phyloP scores from a whole-genome alignment of 2,329 filamentous ascomycete genomes.

The Trichoderma citrinoviride region DNA sequence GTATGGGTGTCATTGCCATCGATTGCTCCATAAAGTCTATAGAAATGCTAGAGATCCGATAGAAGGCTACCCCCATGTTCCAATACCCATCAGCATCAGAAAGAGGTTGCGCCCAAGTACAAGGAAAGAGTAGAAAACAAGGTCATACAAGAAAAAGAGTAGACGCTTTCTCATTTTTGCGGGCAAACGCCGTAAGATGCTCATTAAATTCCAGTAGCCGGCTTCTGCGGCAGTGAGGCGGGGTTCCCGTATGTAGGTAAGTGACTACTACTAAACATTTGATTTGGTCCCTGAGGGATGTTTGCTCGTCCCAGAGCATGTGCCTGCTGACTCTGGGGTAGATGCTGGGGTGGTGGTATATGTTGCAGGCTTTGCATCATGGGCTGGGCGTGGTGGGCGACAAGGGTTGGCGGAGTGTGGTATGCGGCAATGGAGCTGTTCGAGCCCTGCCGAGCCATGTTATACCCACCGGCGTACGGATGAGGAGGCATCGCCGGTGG shows the following conservation, averaged over 20 bases:
- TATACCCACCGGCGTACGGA: constrained; percentile 48
- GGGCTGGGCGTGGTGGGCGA: constrained; percentile 37
- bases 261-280: constrained; percentile 51
- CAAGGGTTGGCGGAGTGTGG: constrained; percentile 37
- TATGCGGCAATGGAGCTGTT: constrained; percentile 54
- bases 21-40: constrained; percentile 1
- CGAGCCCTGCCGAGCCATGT: constrained; percentile 57
- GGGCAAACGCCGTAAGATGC: constrained; percentile 32
- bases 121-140: not conserved
- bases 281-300: constrained; percentile 43
- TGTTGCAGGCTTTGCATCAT: constrained; percentile 40
- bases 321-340: constrained; percentile 42
- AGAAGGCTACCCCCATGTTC: not conserved
- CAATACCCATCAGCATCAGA: not conserved
- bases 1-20: not conserved
- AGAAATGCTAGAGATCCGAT: not conserved
- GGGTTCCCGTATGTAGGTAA: constrained; percentile 59
- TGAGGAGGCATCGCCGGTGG: constrained; percentile 43
- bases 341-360: constrained; percentile 39
- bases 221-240: constrained; percentile 59
- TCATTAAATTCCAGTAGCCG: constrained; percentile 47
- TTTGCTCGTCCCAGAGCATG: constrained; percentile 48
- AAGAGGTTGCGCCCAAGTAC: not conserved
- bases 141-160: not conserved
- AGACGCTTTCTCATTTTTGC: not conserved